These are phyloP conservation scores for Nitzschia putrida DNA, from an alignment of 108 stramenopile species.

Conservation along the genomic window DNA sequence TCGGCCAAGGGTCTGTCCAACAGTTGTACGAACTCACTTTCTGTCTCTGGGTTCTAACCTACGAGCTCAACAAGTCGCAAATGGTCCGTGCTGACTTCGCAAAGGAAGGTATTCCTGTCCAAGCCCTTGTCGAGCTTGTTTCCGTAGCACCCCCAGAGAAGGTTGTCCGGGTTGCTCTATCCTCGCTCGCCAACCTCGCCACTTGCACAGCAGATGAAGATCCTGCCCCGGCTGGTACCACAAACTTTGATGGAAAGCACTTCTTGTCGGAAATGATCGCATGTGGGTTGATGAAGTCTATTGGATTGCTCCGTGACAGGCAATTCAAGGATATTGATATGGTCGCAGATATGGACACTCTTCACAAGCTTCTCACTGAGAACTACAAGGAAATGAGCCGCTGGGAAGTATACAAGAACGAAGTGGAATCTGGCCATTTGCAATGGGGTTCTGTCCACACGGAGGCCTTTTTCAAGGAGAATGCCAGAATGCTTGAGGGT, in stretches of 20 bases:
- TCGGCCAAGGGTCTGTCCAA: slow-evolving; percentile 82
- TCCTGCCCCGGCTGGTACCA: slow-evolving; percentile 34
- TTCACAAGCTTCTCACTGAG: slow-evolving; percentile 79
- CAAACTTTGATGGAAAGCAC: slow-evolving; percentile 50
- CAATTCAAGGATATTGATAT: slow-evolving; percentile 93
- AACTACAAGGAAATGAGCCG: slow-evolving; percentile 93
- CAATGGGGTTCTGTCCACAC: slow-evolving; percentile 94
- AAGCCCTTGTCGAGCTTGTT: slow-evolving; percentile 79
- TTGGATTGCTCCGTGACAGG: slow-evolving; percentile 78
- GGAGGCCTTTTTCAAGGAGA: slow-evolving; percentile 92
- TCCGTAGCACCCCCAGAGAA: slow-evolving; percentile 88
- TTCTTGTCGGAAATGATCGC: slow-evolving; percentile 91
- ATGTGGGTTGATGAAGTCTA: slow-evolving; percentile 86
- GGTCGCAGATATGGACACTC: slow-evolving; percentile 69
- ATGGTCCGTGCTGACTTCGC: slow-evolving; percentile 76
- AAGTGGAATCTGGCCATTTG: slow-evolving; percentile 86
- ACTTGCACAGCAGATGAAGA: slow-evolving; percentile 61
- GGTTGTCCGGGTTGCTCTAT: slow-evolving; percentile 88
- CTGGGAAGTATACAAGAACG: slow-evolving; percentile 92
- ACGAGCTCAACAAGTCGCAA: slow-evolving; percentile 74
- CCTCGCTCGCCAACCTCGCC: slow-evolving; percentile 80
- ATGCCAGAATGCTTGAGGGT: slow-evolving; percentile 81
- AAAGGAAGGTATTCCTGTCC: slow-evolving; percentile 69
- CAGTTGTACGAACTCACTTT: slow-evolving; percentile 94
- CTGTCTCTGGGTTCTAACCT: slow-evolving; percentile 93